Conservation (phyloP, 352 stramenopile species). For the Globisporangium nunn region DNA sequence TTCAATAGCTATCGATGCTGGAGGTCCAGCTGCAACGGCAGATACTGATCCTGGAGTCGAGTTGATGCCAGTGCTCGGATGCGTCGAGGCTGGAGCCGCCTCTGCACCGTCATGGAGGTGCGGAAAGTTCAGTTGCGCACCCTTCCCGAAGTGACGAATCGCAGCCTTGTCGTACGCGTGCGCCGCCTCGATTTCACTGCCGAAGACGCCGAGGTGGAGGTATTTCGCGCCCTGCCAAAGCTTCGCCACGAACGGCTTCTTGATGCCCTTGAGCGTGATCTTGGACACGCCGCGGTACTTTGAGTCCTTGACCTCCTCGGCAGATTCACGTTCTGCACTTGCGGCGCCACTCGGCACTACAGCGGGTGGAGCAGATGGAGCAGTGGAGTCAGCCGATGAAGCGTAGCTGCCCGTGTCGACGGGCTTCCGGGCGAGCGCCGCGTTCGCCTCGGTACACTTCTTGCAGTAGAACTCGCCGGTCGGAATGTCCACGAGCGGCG, state of each 20-base stretch:
- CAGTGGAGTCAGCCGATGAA: not conserved
- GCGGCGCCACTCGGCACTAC: too few species aligned
- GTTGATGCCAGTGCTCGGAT: not conserved
- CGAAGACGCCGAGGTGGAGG: conserved; percentile 58
- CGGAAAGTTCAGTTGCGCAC: conserved; percentile 71
- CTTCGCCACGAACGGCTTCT: conserved; percentile 78
- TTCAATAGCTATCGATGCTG: conserved; percentile 9
- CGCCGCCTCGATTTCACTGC: conserved; percentile 72
- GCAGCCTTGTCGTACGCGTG: conserved; percentile 78
- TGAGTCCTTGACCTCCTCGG: conserved; percentile 53
- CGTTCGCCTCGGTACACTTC: conserved; percentile 44
- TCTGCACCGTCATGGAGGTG: conserved; percentile 70
- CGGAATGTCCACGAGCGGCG: conserved; percentile 64
- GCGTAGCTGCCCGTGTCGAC: not conserved
- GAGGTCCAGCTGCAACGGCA: conserved; percentile 7
- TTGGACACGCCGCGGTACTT: conserved; percentile 80
- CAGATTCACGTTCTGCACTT: conserved; percentile 13
- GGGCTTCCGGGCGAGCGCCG: conserved; percentile 34
- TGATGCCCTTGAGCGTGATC: conserved; percentile 69
- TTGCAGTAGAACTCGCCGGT: conserved; percentile 80
- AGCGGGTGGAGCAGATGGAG: not conserved
- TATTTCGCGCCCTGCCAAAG: conserved; percentile 62
- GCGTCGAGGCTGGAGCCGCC: conserved; percentile 18
- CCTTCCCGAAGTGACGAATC: conserved; percentile 56
- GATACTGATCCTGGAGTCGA: conserved; percentile 4